These are phyloP conservation scores for Letharia lupina DNA, from an alignment of 495 filamentous ascomycete genomes.

Conservation along the genomic window DNA sequence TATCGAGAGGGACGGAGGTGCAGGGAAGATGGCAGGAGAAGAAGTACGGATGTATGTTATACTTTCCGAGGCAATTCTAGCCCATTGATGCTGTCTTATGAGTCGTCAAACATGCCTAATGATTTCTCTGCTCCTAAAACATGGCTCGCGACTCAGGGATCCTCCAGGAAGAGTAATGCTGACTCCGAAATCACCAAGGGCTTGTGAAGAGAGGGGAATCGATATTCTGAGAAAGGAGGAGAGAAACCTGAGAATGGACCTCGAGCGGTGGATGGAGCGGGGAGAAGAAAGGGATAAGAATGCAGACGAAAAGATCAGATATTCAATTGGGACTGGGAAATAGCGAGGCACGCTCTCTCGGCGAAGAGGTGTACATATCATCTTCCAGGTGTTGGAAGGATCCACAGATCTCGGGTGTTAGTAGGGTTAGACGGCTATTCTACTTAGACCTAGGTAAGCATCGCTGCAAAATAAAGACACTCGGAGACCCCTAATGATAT, in stretches of 20 bases:
- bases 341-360: not conserved
- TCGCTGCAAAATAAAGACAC: not conserved
- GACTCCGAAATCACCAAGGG: not conserved
- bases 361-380: not conserved
- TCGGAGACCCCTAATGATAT: not conserved
- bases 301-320: not conserved
- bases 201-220: conserved; percentile 23
- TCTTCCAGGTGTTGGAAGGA: not conserved
- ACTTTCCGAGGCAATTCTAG: too few species aligned
- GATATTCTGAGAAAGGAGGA: conserved; percentile 20
- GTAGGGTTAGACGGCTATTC: not conserved
- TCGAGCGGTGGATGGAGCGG: conserved; percentile 9
- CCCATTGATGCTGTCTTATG: too few species aligned
- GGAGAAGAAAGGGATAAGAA: not conserved
- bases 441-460: not conserved
- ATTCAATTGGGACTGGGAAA: not conserved
- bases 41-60: conserved; percentile 36
- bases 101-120: too few species aligned
- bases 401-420: not conserved
- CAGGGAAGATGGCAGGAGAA: conserved; percentile 38
- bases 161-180: too few species aligned
- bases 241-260: conserved; percentile 10
- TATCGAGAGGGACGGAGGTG: conserved; percentile 45
- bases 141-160: too few species aligned
- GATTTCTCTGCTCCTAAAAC: too few species aligned